These are phyloP conservation scores for Grosmannia clavigera DNA, from an alignment of 2,329 filamentous ascomycete genomes.

Conservation along the genomic window DNA sequence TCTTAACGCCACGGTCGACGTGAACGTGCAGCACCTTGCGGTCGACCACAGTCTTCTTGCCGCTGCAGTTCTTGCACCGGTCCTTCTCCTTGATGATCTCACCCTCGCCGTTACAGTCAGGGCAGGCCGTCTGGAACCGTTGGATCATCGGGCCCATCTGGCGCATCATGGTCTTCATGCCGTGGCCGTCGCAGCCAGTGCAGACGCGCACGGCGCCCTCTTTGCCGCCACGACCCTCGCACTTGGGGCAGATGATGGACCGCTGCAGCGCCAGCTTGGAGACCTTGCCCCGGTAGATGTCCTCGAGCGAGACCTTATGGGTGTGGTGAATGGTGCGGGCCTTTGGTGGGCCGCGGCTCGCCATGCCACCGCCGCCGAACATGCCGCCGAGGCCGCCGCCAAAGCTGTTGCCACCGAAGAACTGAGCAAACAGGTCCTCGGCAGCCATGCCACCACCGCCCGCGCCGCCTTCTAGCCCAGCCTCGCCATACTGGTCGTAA, in stretches of 20 bases:
- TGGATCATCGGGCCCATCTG: conserved; percentile 99
- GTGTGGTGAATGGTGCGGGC: conserved; percentile 95
- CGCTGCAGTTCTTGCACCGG: conserved; percentile 88
- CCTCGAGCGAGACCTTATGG: conserved; percentile 95
- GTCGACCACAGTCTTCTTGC: conserved; percentile 97
- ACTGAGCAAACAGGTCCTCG: conserved; percentile 92
- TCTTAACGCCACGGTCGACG: conserved; percentile 87
- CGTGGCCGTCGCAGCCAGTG: conserved; percentile 77
- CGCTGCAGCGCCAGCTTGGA: conserved; percentile 96
- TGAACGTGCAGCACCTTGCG: conserved; percentile 97
- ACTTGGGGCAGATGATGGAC: conserved; percentile 92
- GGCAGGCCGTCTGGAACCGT: conserved; percentile 97
- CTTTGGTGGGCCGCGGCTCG: conserved; percentile 69
- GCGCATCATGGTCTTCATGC: conserved; percentile 99
- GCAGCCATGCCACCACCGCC: conserved; percentile 79
- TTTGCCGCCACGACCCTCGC: conserved; percentile 88
- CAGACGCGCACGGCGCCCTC: conserved; percentile 96
- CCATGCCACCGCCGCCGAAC: conserved; percentile 66
- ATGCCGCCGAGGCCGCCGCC: conserved; percentile 66
- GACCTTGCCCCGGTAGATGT: conserved; percentile 95
- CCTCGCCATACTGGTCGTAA: conserved; percentile 97
- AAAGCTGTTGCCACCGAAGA: conserved; percentile 70
- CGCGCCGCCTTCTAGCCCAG: conserved; percentile 81
- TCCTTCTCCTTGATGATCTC: conserved; percentile 96
- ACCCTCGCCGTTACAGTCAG: conserved; percentile 94